Conservation (phyloP, 768 basidiomycete species). For the Nidula microcarpa region DNA sequence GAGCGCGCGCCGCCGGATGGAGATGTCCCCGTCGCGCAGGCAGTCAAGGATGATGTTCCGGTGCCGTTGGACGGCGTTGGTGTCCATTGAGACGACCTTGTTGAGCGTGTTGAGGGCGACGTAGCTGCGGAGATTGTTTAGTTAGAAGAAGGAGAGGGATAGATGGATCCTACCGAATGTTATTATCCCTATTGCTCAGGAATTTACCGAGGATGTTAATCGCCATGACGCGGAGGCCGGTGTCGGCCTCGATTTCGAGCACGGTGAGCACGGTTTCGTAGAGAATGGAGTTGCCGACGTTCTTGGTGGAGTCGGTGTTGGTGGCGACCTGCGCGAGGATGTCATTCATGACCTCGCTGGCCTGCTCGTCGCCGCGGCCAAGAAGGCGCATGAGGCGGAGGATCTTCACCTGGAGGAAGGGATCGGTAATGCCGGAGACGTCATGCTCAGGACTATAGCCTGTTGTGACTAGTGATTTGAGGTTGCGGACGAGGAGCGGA, state of each 20-base stretch:
- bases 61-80: constrained; percentile 96
- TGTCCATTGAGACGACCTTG: constrained; percentile 97
- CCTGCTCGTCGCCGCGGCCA: constrained; percentile 78
- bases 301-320: constrained; percentile 96
- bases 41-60: constrained; percentile 99
- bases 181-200: constrained; percentile 95
- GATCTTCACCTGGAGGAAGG: constrained; percentile 92
- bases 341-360: constrained; percentile 97
- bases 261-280: constrained; percentile 98
- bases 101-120: constrained; percentile 97
- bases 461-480: constrained; percentile 92
- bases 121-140: constrained; percentile 54
- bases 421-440: constrained; percentile 98
- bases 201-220: constrained; percentile 99
- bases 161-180: constrained; percentile 72
- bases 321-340: constrained; percentile 99
- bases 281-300: constrained; percentile 96
- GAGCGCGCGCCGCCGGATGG: constrained; percentile 93
- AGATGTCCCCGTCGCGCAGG: constrained; percentile 97
- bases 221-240: constrained; percentile 95
- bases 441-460: constrained; percentile 99
- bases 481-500: constrained; percentile 87
- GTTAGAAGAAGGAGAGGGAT: not conserved
- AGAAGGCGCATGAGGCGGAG: constrained; percentile 86
- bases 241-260: constrained; percentile 96